These are phyloP conservation scores for Ramaria sp. DNA, from an alignment of 768 basidiomycete species.

Conservation along the genomic window DNA sequence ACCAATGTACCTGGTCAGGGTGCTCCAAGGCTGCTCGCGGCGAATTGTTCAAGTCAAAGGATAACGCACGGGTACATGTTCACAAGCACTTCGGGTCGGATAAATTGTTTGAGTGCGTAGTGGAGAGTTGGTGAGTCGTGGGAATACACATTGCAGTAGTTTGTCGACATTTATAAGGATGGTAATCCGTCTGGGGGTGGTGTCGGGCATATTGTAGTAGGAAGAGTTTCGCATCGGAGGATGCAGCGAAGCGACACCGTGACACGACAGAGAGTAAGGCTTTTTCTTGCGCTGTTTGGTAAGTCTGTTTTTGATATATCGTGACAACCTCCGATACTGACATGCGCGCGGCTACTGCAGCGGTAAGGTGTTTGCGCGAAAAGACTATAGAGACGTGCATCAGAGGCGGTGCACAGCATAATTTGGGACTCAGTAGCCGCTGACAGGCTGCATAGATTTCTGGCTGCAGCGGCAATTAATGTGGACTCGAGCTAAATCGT, in stretches of 20 bases:
- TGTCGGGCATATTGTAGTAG: neutral
- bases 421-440: neutral
- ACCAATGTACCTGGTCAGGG: neutral
- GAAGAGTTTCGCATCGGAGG: slow-evolving; percentile 5
- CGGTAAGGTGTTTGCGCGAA: neutral
- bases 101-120: slow-evolving; percentile 4
- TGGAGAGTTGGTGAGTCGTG: neutral
- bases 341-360: neutral
- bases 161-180: neutral
- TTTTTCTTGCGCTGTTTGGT: neutral
- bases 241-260: slow-evolving; percentile 4
- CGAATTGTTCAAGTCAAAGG: neutral
- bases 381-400: slow-evolving; percentile 4
- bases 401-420: neutral
- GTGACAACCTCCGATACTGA: no score
- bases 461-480: no score
- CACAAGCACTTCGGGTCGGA: slow-evolving; percentile 6
- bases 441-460: no score
- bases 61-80: slow-evolving; percentile 4
- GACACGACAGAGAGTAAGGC: slow-evolving; percentile 4
- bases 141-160: neutral
- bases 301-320: neutral
- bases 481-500: no score
- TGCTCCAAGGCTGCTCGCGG: neutral
- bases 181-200: neutral